These are phyloP conservation scores for Daldinia decipiens DNA, from an alignment of 495 filamentous ascomycete genomes.

Conservation along the genomic window DNA sequence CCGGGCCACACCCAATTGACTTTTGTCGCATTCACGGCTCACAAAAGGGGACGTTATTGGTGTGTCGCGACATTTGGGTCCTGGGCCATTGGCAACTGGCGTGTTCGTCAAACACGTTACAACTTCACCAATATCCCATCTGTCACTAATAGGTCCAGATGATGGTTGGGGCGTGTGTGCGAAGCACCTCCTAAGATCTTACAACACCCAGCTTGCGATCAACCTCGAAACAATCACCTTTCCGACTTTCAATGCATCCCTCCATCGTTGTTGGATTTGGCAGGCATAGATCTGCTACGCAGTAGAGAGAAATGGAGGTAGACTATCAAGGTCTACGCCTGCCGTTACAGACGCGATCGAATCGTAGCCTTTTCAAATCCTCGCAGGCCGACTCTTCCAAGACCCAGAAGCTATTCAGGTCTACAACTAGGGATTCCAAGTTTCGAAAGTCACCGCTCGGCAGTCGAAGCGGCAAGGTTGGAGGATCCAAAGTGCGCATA, in stretches of 20 bases:
- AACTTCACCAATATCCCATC: constrained; percentile 18
- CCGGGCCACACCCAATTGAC: constrained; percentile 44
- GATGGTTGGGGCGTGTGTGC: constrained; percentile 21
- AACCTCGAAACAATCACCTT: constrained; percentile 3
- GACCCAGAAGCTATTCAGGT: constrained; percentile 34
- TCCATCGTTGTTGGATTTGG: constrained; percentile 27
- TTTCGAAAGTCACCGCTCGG: constrained; percentile 38
- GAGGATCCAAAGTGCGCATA: constrained; percentile 46
- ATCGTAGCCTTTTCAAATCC: constrained; percentile 36
- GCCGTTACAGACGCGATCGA: constrained; percentile 42
- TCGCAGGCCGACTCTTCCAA: constrained; percentile 31
- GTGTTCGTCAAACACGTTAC: constrained; percentile 6
- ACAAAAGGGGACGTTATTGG: constrained; percentile 27
- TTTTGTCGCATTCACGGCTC: constrained; percentile 40
- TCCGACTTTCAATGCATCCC: constrained; percentile 47
- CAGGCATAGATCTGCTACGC: constrained; percentile 46
- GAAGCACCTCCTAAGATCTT: constrained; percentile 23
- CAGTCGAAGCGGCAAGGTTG: constrained; percentile 25
- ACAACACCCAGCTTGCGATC: background rate
- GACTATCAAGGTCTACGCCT: constrained; percentile 37
- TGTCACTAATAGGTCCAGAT: constrained; percentile 10
- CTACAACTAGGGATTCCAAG: constrained; percentile 29
- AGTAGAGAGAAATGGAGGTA: constrained; percentile 50
- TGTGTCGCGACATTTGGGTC: constrained; percentile 24
- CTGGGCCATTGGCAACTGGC: constrained; percentile 27